These are phyloP conservation scores for Thuidium tamariscinum DNA, from an alignment of 225 moss, liverwort and hornwort species.

Conservation along the genomic window DNA sequence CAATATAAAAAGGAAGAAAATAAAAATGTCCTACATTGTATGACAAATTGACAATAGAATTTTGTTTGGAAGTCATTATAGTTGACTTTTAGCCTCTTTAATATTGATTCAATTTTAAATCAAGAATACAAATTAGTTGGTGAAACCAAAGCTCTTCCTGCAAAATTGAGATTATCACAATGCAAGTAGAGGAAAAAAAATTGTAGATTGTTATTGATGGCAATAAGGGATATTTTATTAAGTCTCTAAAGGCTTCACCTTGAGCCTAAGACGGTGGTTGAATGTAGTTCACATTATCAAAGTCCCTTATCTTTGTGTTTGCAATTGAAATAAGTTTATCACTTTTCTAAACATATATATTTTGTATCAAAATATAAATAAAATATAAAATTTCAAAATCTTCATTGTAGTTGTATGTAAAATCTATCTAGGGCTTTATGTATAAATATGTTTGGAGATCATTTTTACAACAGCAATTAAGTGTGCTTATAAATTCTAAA, in stretches of 20 bases:
- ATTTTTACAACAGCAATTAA: neutral
- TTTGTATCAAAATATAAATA: neutral
- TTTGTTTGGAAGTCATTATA: too few relatives aligned
- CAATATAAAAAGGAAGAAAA: neutral
- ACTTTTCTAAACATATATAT: neutral
- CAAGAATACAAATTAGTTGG: neutral
- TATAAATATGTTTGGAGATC: neutral
- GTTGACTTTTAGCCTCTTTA: too few relatives aligned
- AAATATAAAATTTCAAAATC: neutral
- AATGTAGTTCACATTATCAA: neutral
- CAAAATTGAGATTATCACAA: neutral
- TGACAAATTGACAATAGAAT: neutral
- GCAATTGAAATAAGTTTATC: neutral
- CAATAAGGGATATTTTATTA: neutral
- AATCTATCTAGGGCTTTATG: too few relatives aligned
- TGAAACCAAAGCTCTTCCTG: accelerated
- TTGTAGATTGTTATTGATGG: neutral
- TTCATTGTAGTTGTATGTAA: neutral
- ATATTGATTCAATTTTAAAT: too few relatives aligned
- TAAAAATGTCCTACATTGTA: too few relatives aligned
- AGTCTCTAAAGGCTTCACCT: neutral
- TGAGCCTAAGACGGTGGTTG: neutral
- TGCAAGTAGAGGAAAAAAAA: too few relatives aligned
- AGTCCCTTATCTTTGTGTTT: neutral
- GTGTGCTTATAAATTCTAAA: neutral